A percentile compares a stretch with the other conserved stretches of the same genome.
Conservation (phyloP, 208 protist species). For the Trypanosoma avium region DNA sequence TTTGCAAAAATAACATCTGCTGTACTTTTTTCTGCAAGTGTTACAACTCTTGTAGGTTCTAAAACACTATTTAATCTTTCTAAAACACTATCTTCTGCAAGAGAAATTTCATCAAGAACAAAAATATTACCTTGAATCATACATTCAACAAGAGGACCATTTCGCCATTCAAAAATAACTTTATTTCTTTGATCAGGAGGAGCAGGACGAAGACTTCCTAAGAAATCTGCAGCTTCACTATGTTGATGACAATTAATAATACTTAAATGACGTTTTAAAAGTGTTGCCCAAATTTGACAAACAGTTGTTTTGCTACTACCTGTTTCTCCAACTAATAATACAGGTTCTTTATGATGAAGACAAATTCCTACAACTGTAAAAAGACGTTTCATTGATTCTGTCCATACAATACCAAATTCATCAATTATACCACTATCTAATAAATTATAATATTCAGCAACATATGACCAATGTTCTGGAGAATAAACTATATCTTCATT, state of each 20-base stretch:
- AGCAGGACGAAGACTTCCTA: slow-evolving; percentile 92
- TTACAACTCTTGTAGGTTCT: slow-evolving; percentile 95
- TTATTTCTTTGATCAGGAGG: slow-evolving; percentile 74
- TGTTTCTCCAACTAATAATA: slow-evolving; percentile 98
- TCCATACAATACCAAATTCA: slow-evolving; percentile 96
- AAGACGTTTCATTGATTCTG: slow-evolving; percentile 94
- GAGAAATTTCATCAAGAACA: slow-evolving; percentile 99
- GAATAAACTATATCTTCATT: slow-evolving; percentile 71
- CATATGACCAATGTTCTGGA: slow-evolving; percentile 82
- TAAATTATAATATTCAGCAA: slow-evolving; percentile 64
- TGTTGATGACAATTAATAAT: slow-evolving; percentile 99
- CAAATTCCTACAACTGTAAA: slow-evolving; percentile 96
- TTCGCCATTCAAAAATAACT: slow-evolving; percentile 97
- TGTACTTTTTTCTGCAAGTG: slow-evolving; percentile 97
- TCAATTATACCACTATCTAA: slow-evolving; percentile 68
- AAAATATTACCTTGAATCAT: slow-evolving; percentile 99
- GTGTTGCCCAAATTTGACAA: slow-evolving; percentile 93
- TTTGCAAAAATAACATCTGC: slow-evolving; percentile 82
- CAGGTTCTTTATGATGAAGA: slow-evolving; percentile 94
- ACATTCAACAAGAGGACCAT: slow-evolving; percentile 98
- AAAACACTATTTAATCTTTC: slow-evolving; percentile 99
- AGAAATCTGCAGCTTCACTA: slow-evolving; percentile 99
- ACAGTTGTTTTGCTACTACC: slow-evolving; percentile 99
- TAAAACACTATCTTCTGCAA: slow-evolving; percentile 99
- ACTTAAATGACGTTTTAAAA: slow-evolving; percentile 86